Evolutionary conservation across 441 rosid species (phyloP), one percentile per base, ranked within the genome.

Genomic region (Syzygium malaccense): DNA sequence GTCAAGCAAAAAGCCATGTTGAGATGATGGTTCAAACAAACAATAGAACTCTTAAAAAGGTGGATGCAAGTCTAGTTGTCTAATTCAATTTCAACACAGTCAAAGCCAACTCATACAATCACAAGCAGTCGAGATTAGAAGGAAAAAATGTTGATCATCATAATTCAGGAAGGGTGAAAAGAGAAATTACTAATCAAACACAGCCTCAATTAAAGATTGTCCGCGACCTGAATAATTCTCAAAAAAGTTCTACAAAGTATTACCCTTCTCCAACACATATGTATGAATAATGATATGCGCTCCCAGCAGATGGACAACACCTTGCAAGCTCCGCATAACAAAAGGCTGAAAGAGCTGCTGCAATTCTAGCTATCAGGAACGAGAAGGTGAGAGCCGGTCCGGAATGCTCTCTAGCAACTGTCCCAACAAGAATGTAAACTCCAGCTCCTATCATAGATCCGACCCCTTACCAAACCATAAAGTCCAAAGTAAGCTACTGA

Each of bases 381-480:
- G 99, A 98, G 84, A 98, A 87, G 30, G 98, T 89, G 5, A 98
- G 96, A 88, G 99, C 95, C 8, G 99, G 99, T 86, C 99, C 99
- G 55, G 99, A 92, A 90, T 96, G 99, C 94, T 98, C 99, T 93
- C 99, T 95, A 58, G 99, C 99, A 41, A 98, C 99, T 15, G 99
- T 98, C 83, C 99, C 99, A 32, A 97, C 99, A 41, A 98, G 98
- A 91, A 98, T 95, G 92, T 98, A 98, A 71, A 98, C 99, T 89
- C 99, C 99, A 85, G 99, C 99, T 89, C 99, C 99, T 55, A 98
- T 96, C 10, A 99, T 98, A 86, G 99, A 93, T 87, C 99, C 99
- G 78, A 98, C 99, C 56, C 99, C 99, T 98, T 88, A 85, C 49
- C 88, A 89, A 45, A 86, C 62, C 88, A 91, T 84, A 49, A 75